Evolutionary conservation across 2,329 filamentous ascomycete genomes (phyloP).

Genomic region (Trichoderma koningii): DNA sequence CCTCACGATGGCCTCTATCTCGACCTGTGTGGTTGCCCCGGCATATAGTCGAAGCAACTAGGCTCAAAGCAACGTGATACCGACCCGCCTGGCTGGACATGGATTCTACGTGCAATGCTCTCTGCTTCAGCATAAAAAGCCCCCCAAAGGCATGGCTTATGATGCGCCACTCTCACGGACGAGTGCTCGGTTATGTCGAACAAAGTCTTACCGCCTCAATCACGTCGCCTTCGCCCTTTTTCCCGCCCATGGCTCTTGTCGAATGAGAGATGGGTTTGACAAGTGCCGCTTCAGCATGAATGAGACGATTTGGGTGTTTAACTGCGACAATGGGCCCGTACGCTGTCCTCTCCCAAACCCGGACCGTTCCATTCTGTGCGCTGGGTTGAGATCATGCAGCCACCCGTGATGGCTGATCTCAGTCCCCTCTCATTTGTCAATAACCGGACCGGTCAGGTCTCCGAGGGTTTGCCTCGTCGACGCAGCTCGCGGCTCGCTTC

Average conservation of each 20-base stretch:
- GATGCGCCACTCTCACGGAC: slow-evolving; percentile 23
- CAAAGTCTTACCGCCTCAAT: slow-evolving; percentile 27
- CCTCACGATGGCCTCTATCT: slow-evolving; percentile 21
- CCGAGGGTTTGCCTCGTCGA: slow-evolving; percentile 22
- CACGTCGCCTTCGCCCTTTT: neutral
- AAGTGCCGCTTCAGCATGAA: neutral
- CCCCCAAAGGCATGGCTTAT: neutral
- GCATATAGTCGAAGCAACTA: slow-evolving; percentile 25
- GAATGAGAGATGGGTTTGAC: neutral
- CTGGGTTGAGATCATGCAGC: slow-evolving; percentile 27
- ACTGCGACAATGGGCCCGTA: slow-evolving; percentile 14
- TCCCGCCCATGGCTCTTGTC: neutral
- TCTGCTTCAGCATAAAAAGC: neutral
- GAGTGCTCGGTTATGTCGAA: slow-evolving; percentile 21
- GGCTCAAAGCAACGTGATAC: slow-evolving; percentile 26
- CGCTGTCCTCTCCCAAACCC: slow-evolving; percentile 15
- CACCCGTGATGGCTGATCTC: slow-evolving; percentile 24
- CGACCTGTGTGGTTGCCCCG: slow-evolving; percentile 25
- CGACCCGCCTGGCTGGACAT: slow-evolving; percentile 25
- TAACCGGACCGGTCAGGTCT: slow-evolving; percentile 26
- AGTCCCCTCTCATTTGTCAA: slow-evolving; percentile 27
- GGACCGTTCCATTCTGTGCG: slow-evolving; percentile 8
- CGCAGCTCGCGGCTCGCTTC: neutral
- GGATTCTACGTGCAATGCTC: slow-evolving; percentile 4
- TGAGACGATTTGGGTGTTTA: slow-evolving; percentile 7